Base-by-base conservation (phyloP, 148 eudicot genomes). In the Fagopyrum tataricum region DNA sequence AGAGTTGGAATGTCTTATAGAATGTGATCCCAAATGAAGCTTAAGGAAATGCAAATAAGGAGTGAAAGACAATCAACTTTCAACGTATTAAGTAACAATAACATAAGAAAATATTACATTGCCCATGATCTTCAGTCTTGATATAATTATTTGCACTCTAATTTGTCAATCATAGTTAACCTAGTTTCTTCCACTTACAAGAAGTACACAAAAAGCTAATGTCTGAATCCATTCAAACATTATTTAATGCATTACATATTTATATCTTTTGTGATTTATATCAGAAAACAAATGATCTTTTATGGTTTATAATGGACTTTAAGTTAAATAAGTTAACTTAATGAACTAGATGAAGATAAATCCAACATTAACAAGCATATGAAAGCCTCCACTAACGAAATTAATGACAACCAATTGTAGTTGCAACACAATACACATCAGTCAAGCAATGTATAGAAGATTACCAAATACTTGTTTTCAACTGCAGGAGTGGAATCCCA, bases 401-500 rank as follows among this genome's bases (percentile, higher is more conserved):
- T 4, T 24, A 61, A 61, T 24, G 67, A 39, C 67, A 26, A 26
- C 40, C 40, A 61, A 20, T 21, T 55, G 39, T 15, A 61, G 40
- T 61, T 61, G 40, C 42, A 61, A 31, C 41, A 61, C 41, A 61
- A 24, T 24, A 11, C 26, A 61, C 7, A 2, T 24, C 13, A 61
- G 67, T 26, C 17, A 61, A 61, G 41, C 5, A 61, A 61, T 53
- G 40, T 24, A 61, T 26, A 61, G 67, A 73, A 37, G 62, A 67
- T 56, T 72, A 79, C 79, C 76, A 55, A 39, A 68, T 62, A 64
- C 21, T 76, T 43, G 24, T 52, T 24, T 14, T 67, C 72, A 13
- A 15, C 31, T 71, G 73, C 73, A 39, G 73, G 56, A 71, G 55
- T 37, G 75, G 67, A 6, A 31, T 48, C 73, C 71, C 58, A 14